Evolutionary conservation across 345 rosid species (phyloP).

Genomic region (Salix caprea): DNA sequence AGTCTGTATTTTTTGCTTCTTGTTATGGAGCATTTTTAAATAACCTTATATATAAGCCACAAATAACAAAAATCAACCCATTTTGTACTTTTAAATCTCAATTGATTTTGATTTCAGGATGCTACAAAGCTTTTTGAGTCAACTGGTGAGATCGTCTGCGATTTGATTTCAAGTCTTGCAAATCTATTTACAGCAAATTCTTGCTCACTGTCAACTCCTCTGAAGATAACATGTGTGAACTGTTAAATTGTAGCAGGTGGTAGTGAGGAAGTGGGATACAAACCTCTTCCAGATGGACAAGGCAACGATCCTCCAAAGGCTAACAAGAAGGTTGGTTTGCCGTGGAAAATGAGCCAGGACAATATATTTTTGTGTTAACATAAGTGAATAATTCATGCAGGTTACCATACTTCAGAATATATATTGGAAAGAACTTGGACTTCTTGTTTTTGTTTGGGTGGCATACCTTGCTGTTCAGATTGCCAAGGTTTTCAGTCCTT

Average conservation of each 20-base stretch:
- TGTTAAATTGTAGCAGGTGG: background rate
- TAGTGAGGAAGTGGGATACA: background rate
- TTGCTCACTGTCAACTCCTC: background rate
- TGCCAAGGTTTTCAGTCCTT: background rate
- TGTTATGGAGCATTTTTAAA: background rate
- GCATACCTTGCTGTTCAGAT: conserved; percentile 2
- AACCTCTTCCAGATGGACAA: background rate
- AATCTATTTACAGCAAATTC: background rate
- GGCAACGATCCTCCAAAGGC: background rate
- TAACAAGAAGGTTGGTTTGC: background rate
- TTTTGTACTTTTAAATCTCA: background rate
- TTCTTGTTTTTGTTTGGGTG: conserved; percentile 8
- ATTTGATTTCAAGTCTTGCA: background rate
- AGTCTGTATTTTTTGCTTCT: background rate
- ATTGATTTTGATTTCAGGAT: background rate
- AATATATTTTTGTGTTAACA: no score
- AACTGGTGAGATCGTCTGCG: background rate
- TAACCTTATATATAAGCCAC: no score
- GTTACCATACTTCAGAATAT: background rate
- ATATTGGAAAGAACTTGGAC: conserved; percentile 3
- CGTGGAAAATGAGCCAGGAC: no score
- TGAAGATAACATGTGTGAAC: background rate
- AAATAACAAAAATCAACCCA: background rate
- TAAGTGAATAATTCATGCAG: background rate
- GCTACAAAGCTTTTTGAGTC: background rate